These are phyloP conservation scores for Kondoa malvinella DNA, from an alignment of 768 basidiomycete genomes.

Conservation along the genomic window DNA sequence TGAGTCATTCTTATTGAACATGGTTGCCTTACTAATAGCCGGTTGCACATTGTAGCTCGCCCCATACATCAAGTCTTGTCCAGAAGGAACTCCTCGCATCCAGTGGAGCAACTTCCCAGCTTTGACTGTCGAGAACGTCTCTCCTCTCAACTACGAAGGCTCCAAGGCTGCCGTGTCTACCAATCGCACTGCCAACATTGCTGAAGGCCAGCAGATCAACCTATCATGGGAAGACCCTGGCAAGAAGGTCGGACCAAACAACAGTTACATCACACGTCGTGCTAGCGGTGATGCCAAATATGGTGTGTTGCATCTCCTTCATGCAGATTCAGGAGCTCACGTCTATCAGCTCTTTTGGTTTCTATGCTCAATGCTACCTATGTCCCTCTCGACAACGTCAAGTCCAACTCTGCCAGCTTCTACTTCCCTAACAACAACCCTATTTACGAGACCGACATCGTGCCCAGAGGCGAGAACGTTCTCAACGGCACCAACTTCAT, in stretches of 20 bases:
- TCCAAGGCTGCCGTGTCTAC: constrained; percentile 39
- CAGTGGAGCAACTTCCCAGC: constrained; percentile 46
- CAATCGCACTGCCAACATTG: constrained; percentile 42
- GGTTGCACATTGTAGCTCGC: constrained; percentile 29
- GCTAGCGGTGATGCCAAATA: constrained; percentile 7
- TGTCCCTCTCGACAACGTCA: constrained; percentile 13
- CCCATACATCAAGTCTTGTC: constrained; percentile 42
- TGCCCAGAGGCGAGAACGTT: neutral
- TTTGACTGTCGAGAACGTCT: constrained; percentile 38
- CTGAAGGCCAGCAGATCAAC: constrained; percentile 37
- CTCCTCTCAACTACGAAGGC: constrained; percentile 29
- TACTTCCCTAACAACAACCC: neutral
- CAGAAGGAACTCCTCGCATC: constrained; percentile 40
- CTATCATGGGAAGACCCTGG: constrained; percentile 46
- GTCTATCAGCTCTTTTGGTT: constrained; percentile 11
- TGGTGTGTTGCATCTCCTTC: too few species aligned
- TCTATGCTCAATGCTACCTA: constrained; percentile 17
- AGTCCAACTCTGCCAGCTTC: constrained; percentile 10
- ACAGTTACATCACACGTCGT: constrained; percentile 10
- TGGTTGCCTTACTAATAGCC: neutral
- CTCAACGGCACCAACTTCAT: constrained; percentile 4
- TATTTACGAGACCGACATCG: constrained; percentile 14
- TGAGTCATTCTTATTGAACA: neutral
- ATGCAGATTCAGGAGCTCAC: too few species aligned
- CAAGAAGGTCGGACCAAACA: constrained; percentile 28